These are phyloP conservation scores for Millerozyma miso DNA, from an alignment of 805 yeast species.

Conservation along the genomic window DNA sequence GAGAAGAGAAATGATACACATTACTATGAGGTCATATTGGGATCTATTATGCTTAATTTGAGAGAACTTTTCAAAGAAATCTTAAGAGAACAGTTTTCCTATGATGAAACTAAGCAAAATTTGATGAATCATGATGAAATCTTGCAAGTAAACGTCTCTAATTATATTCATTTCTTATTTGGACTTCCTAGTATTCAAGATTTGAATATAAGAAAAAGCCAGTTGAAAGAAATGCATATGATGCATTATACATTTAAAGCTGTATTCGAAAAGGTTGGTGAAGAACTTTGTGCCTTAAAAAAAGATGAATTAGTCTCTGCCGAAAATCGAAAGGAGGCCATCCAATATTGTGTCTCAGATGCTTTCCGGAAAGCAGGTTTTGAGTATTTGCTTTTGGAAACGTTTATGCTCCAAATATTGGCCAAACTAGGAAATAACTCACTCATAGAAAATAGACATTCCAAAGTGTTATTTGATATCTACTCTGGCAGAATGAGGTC, in stretches of 20 bases:
- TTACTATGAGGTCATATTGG: slow-evolving; percentile 26
- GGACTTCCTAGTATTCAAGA: slow-evolving; percentile 21
- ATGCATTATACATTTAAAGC: slow-evolving; percentile 27
- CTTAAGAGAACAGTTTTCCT: slow-evolving; percentile 13
- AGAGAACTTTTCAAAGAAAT: slow-evolving; percentile 24
- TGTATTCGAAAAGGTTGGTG: slow-evolving; percentile 22
- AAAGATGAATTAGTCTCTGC: slow-evolving; percentile 22
- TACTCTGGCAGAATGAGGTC: slow-evolving; percentile 14
- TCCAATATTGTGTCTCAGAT: slow-evolving; percentile 20
- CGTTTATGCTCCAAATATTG: slow-evolving; percentile 34
- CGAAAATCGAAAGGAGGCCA: slow-evolving; percentile 8
- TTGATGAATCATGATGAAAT: slow-evolving; percentile 28
- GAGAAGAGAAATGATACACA: slow-evolving; percentile 16
- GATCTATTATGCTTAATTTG: slow-evolving; percentile 24
- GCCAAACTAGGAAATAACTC: slow-evolving; percentile 30
- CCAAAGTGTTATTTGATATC: slow-evolving; percentile 18
- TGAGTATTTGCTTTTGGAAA: slow-evolving; percentile 37
- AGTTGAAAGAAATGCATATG: slow-evolving; percentile 16
- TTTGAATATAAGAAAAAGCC: slow-evolving; percentile 7
- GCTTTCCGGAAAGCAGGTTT: slow-evolving; percentile 30
- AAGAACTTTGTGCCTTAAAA: slow-evolving; percentile 20
- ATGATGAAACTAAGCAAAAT: neutral
- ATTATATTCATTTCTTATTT: slow-evolving; percentile 32
- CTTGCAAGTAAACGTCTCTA: slow-evolving; percentile 34
- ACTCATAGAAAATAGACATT: slow-evolving; percentile 23